Evolutionary conservation across 331 rosid genomes (phyloP), one percentile per base, ranked within the genome.

Genomic region (Quercus tomentella): DNA sequence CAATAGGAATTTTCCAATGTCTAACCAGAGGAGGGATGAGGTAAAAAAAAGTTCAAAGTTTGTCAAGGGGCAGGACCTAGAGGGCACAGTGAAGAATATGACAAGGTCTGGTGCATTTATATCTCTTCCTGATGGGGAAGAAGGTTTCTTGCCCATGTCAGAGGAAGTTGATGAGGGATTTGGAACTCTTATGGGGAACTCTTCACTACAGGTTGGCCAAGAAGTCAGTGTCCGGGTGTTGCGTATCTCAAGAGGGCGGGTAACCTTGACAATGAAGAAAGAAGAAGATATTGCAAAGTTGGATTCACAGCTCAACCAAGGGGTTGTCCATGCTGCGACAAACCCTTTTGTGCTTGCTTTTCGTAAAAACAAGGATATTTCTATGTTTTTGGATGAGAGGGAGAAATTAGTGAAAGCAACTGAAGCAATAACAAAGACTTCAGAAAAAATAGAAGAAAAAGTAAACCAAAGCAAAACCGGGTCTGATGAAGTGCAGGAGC

Each of bases 111-210:
- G 99, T 83, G 86, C 98, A 83, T 96, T 92, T 78, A 84, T 93
- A 69, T 84, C 98, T 71, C 99, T 96, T 85, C 97, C 98, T 18
- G 97, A 93, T 31, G 99, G 95, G 20, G 98, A 96, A 87, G 99
- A 96, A 85, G 99, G 97, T 58, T 96, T 96, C 83, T 89, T 96
- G 52, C 99, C 97, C 12, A 31, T 78, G 51, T 85, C 94, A 1
- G 99, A 96, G 90, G 99, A 93, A 81, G 22, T 82, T 67, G 87
- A 78, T 45, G 92, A 87, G 26, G 97, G 98, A 82, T 93, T 92
- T 83, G 97, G 83, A 56, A 92, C 61, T 61, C 66, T 84, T n/a
- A 84, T 89, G 98, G 99, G 99, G 33, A 93, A 83, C 81, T 71
- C 97, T 71, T 81, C 93, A 0, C 72, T 96, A 76, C 85, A 88